A percentile compares a stretch with the other conserved stretches of the same genome.
Conservation (phyloP, 371 early-diverging fungal genomes). For the Furculomyces boomerangus region DNA sequence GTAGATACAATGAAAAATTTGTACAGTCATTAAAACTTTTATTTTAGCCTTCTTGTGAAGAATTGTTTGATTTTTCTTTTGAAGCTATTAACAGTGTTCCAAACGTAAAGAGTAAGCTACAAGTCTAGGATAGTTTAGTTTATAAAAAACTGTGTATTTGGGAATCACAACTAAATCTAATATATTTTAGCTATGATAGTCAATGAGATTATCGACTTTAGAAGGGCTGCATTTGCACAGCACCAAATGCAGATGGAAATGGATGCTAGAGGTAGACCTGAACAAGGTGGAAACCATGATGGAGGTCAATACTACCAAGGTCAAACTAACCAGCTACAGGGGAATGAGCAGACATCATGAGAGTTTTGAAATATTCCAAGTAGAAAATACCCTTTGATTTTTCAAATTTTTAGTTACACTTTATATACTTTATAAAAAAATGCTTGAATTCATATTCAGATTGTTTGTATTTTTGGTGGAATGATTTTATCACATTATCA, state of each 20-base stretch:
- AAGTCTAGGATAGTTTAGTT: conserved; percentile 1
- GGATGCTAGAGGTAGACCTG: no score
- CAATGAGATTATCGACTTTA: conserved; percentile 56
- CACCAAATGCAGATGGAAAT: conserved; percentile 5
- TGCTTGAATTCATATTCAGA: no score
- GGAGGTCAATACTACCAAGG: no score
- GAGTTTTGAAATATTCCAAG: no score
- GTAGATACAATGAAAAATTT: conserved; percentile 56
- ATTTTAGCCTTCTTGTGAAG: conserved; percentile 35
- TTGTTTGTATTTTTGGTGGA: no score
- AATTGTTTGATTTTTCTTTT: conserved; percentile 81
- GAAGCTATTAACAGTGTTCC: conserved; percentile 68
- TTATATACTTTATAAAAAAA: no score
- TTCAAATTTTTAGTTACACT: no score
- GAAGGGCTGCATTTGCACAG: conserved; percentile 9
- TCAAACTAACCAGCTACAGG: no score
- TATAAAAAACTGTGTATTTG: background rate
- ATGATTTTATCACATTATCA: no score
- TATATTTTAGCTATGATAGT: conserved; percentile 51
- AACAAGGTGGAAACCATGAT: no score
- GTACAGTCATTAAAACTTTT: background rate
- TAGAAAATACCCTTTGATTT: no score
- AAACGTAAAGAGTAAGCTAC: conserved; percentile 60
- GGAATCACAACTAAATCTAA: background rate
- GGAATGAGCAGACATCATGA: no score